Base-by-base conservation (phyloP, 1,284 basidiomycete species). In the Ustilago vetiveriae region DNA sequence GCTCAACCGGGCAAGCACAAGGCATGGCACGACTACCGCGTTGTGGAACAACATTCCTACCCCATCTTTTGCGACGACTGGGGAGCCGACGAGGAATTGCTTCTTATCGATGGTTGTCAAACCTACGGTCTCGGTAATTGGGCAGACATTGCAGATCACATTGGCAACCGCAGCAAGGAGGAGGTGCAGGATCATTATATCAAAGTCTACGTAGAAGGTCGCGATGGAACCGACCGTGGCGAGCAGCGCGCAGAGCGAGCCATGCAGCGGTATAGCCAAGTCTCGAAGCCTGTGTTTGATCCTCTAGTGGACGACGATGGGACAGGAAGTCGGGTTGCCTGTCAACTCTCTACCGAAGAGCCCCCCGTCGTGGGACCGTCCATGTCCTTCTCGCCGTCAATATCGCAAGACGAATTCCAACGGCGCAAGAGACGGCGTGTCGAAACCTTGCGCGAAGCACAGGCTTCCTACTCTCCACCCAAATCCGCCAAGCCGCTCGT, bases 11-110 rank as follows among this genome's bases (percentile, higher is more conserved):
- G 87, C 40, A 87, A 87, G 64, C 95, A 98, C 82, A 92, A 91
- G 82, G 88, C 90, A 51, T 88, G 88, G 74, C 96, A 98, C 84
- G 85, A 90, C 54, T 98, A 98, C 83, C 90, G 93, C 54, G 90
- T 98, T 50, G 90, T 98, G 65, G 82, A 97, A 92, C 94, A 96
- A 85, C 88, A 96, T 76, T 92, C 95, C 8, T 93, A 95, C 82
- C 95, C 95, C 5, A 96, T 98, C 78, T 96, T 97, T 78, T 88
- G 89, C 13, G 89, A 91, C 62, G 93, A 96, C 80, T 98, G 95
- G 95, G 95, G 94, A 30, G 96, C 94, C 9, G 95, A 98, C 83
- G 95, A 98, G 90, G 96, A 98, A 82, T 85, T 98, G 2, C 85
- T 97, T 10, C 85, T 98, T 29, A 86, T 98, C 47, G 93, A 96